Evolutionary conservation across 495 filamentous ascomycete genomes (phyloP).

Genomic region (Pyrenula aspistea): DNA sequence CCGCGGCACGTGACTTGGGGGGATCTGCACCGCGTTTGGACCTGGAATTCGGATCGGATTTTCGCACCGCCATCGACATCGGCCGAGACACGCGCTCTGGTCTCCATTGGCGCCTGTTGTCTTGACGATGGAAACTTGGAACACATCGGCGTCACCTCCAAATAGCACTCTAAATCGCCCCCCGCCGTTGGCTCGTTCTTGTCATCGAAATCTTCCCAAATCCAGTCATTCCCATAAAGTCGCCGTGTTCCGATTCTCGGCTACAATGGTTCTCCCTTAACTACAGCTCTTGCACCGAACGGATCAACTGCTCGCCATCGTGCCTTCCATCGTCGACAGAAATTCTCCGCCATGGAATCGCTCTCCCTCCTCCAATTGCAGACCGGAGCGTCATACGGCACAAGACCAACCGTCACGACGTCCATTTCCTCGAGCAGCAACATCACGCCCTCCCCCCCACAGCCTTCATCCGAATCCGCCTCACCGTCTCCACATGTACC

Average conservation of each 20-base stretch:
- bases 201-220: no score
- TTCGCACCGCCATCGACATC: no score
- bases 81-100: no score
- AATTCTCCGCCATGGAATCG: conserved; percentile 22
- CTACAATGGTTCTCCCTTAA: neutral
- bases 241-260: neutral
- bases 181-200: no score
- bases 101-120: no score
- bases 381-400: conserved; percentile 14
- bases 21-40: no score
- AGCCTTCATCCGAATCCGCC: conserved; percentile 11
- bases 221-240: neutral
- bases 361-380: conserved; percentile 25
- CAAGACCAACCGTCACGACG: conserved; percentile 6
- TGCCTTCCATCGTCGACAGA: neutral
- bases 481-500: conserved; percentile 13
- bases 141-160: no score
- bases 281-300: neutral
- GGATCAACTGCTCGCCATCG: neutral
- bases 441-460: conserved; percentile 2
- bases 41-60: no score
- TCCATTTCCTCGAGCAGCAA: neutral
- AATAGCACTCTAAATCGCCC: no score
- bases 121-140: no score
- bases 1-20: no score